Evolutionary conservation across 371 early-diverging fungal species (phyloP), one percentile per base, ranked within the genome.

Genomic region (Mortierella sp.): DNA sequence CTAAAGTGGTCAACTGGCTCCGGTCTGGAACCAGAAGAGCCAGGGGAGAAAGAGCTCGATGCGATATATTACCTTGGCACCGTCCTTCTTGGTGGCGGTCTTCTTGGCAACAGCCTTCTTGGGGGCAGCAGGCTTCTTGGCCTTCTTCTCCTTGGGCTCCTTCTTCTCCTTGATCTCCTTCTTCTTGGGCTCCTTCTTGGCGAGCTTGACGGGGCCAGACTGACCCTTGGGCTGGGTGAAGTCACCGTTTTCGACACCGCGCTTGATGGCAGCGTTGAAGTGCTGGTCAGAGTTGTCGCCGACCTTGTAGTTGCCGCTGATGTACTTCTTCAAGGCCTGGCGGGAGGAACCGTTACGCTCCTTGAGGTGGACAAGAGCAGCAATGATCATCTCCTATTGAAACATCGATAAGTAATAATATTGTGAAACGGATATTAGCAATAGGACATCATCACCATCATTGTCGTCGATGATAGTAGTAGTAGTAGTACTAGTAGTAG

Each of bases 301-400:
- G n/a, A 92, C 88, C 85, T 90, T 89, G 87, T 89, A 93, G 91
- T 94, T 95, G 79, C 93, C 91, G 78, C 90, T 85, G 77, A 95
- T 94, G 87, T 94, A 95, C 88, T 95, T 95, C 86, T 94, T 95
- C 88, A 95, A 91, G 64, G 94, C 94, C 74, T 91, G 93, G 81
- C 95, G 93, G 53, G 92, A 91, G 72, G 92, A 90, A 64, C 96
- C 96, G 80, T 89, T 92, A 83, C 94, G 92, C 85, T 95, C 95
- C 89, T 93, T 94, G 80, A 93, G 88, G 64, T 89, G 87, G 47
- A 89, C 84, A 69, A 93, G 91, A 48, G 93, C 93, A 69, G 86
- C 90, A 47, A 78, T 85, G 75, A 91, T 88, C 91, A 91, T 91
- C 71, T 91, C 90, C 80, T 82, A 74, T 64, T 64, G 41, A 66